These are phyloP conservation scores for Myrmaecium sp. DNA, from an alignment of 2,329 filamentous ascomycete species.

Conservation along the genomic window DNA sequence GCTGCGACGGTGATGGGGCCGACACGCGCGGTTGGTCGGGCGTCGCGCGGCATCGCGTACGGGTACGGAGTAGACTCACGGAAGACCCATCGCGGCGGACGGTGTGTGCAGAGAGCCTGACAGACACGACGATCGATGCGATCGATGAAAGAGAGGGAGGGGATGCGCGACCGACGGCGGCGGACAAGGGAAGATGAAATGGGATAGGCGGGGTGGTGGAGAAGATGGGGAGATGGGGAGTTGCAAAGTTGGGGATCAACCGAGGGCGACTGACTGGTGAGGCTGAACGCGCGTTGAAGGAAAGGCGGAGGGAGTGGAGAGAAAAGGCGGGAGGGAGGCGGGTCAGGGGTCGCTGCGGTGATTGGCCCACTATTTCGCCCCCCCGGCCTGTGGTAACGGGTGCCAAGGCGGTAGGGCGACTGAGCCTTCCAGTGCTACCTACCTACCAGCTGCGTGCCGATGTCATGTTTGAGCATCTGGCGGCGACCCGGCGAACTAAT, in stretches of 20 bases:
- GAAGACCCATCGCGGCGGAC: slow-evolving; percentile 29
- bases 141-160: slow-evolving; percentile 6
- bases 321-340: neutral
- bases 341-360: slow-evolving; percentile 1
- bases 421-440: too few species aligned
- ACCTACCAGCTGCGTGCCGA: too few species aligned
- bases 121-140: too few species aligned
- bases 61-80: slow-evolving; percentile 18
- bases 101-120: too few species aligned
- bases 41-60: slow-evolving; percentile 5
- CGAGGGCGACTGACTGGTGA: slow-evolving; percentile 9
- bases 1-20: slow-evolving; percentile 5
- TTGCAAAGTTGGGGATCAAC: too few species aligned
- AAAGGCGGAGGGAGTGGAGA: slow-evolving; percentile 1
- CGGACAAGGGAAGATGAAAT: slow-evolving; percentile 4
- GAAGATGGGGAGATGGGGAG: slow-evolving; percentile 7
- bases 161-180: slow-evolving; percentile 2
- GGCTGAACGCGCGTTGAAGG: slow-evolving; percentile 10
- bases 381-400: slow-evolving; percentile 2
- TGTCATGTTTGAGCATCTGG: too few species aligned
- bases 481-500: too few species aligned
- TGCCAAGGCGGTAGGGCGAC: neutral
- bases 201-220: slow-evolving; percentile 1
- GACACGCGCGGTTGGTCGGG: slow-evolving; percentile 3
- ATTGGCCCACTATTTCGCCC: neutral